Base-by-base conservation (phyloP, 192 early-diverging fungal species). In the Lobosporangium transversale region DNA sequence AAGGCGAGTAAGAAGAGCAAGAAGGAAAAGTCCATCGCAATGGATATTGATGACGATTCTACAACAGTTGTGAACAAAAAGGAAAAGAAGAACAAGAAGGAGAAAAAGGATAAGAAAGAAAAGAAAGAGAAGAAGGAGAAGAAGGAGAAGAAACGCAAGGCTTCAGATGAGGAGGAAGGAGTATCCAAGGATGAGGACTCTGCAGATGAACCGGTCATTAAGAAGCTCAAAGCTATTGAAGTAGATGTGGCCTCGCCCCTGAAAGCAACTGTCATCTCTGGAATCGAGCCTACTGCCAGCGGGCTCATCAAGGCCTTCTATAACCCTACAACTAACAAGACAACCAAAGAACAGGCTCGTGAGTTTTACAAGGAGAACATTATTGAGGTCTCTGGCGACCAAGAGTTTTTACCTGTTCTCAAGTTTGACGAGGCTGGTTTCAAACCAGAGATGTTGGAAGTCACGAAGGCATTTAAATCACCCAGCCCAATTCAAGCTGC, bases 401-500 rank as follows among this genome's bases (percentile, higher is more conserved):
- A 85, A 24, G 80, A 86, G 31, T 89, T 90, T 33, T 83, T 86
- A 52, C 83, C 85, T 42, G 91, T 90, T 37, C 79, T 95, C 44
- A 83, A 91, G 58, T 97, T 98, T 55, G 66, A 62, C 44, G 88
- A 94, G 51, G 87, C 93, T 26, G 85, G 86, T 12, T 90, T 96
- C 48, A 87, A 88, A 35, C 62, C 78, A 35, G 78, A 90, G 33
- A 79, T 98, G 40, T 75, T 90, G 37, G 83, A 88, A 37, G 82
- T 85, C 7, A 85, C 87, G 58, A 80, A 83, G 70, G 53, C 63
- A 2, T 99, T 97, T 66, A 61, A 88, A 36, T 88, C 90, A 33
- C 97, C 97, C 12, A 97, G 95, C 4, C 91, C 93, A 12, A 97
- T 99, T 59, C 97, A 99, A 83, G 92, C 94, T 12, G 88, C 88